Percentiles rank a stretch among this genome's conserved stretches.
Conservation (phyloP, 108 stramenopile species). For the Craspedostauros australis region DNA sequence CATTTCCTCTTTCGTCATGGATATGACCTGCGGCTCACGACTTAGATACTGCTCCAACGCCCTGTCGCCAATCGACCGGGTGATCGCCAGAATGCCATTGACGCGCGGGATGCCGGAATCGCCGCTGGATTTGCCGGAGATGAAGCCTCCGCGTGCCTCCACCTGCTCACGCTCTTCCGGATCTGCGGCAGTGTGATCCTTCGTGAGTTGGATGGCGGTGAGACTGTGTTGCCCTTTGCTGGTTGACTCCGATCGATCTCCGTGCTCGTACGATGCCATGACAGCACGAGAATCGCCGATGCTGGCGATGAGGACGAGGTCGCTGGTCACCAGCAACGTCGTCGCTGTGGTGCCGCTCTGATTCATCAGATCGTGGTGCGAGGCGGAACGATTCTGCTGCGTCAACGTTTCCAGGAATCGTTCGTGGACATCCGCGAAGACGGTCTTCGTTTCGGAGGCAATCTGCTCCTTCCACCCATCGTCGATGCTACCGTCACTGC, state of each 20-base stretch:
- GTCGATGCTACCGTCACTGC: background rate
- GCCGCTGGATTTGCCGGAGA: slow-evolving; percentile 40
- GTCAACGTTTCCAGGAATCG: slow-evolving; percentile 52
- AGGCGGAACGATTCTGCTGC: too few species aligned
- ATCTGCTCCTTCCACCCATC: slow-evolving; percentile 42
- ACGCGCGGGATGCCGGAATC: slow-evolving; percentile 57
- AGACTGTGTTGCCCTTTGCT: slow-evolving; percentile 7
- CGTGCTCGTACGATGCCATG: slow-evolving; percentile 36
- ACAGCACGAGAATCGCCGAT: slow-evolving; percentile 92
- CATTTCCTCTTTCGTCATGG: slow-evolving; percentile 44
- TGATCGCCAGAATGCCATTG: slow-evolving; percentile 88
- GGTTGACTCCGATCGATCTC: too few species aligned
- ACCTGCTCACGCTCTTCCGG: slow-evolving; percentile 52
- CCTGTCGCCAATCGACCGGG: slow-evolving; percentile 81
- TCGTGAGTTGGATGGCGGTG: slow-evolving; percentile 64
- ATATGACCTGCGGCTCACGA: slow-evolving; percentile 55
- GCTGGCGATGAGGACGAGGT: slow-evolving; percentile 72
- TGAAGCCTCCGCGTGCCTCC: slow-evolving; percentile 54
- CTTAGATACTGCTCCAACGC: slow-evolving; percentile 52
- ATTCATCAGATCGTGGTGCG: slow-evolving; percentile 49
- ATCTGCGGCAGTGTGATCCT: slow-evolving; percentile 81
- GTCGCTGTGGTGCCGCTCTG: slow-evolving; percentile 82
- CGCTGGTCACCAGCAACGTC: slow-evolving; percentile 47
- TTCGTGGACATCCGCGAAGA: slow-evolving; percentile 58
- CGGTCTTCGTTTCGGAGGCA: slow-evolving; percentile 24